Evolutionary conservation across 345 rosid species (phyloP).

Genomic region (Streptanthus diversifolius): DNA sequence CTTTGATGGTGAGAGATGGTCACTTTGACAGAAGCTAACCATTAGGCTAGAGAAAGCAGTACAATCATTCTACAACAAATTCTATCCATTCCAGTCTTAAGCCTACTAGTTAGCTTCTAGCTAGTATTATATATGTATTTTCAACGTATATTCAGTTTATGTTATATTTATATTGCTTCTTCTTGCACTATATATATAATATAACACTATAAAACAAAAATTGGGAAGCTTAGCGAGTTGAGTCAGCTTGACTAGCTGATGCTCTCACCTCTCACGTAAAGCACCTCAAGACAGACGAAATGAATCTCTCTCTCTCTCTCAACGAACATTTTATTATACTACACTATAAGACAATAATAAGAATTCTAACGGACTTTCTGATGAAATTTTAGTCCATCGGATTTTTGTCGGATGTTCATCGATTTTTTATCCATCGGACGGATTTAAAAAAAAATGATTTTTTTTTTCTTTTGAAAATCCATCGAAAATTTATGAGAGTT

Average conservation of each 20-base stretch:
- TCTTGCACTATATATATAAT: background rate
- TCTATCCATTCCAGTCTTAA: slow-evolving; percentile 24
- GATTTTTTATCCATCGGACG: too few relatives aligned
- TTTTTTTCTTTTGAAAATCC: too few relatives aligned
- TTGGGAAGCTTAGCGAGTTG: slow-evolving; percentile 17
- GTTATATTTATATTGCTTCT: background rate
- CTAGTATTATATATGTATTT: background rate
- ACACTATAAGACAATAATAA: too few relatives aligned
- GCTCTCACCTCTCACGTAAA: background rate
- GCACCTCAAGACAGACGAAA: background rate
- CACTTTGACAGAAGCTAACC: too few relatives aligned
- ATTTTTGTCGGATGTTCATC: too few relatives aligned
- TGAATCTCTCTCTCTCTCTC: background rate
- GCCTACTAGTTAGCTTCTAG: slow-evolving; percentile 14
- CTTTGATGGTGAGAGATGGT: too few relatives aligned
- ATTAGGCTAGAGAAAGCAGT: background rate
- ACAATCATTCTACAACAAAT: background rate
- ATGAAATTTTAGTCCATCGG: background rate
- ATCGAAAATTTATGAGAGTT: too few relatives aligned
- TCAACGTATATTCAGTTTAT: background rate
- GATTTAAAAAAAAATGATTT: too few relatives aligned
- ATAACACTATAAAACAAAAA: background rate
- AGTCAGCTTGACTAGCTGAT: background rate
- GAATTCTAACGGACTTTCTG: too few relatives aligned
- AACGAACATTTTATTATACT: too few relatives aligned